phyloP scores from a whole-genome alignment of 2,329 filamentous ascomycete genomes.

The Colletotrichum orchidophilum region DNA sequence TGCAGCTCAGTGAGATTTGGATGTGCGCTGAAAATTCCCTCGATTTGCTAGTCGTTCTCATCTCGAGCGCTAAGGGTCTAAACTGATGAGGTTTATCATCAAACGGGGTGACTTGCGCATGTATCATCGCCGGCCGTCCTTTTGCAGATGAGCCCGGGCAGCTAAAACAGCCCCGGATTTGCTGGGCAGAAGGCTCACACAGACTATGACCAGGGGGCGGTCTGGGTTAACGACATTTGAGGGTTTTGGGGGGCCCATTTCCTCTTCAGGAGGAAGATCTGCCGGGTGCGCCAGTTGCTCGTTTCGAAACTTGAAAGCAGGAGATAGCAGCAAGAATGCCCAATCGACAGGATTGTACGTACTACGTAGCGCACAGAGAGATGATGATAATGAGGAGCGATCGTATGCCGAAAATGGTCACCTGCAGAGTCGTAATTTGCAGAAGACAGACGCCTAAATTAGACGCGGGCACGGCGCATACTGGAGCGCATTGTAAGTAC shows the following conservation, averaged over 20 bases:
- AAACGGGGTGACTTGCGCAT: constrained; percentile 6
- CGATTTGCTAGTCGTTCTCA: background rate
- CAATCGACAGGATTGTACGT: background rate
- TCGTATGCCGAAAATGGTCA: constrained; percentile 3
- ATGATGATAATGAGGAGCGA: background rate
- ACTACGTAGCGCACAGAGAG: background rate
- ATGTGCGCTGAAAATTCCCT: constrained; percentile 8
- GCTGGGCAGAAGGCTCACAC: background rate
- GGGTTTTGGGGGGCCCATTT: constrained; percentile 16
- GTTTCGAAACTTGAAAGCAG: background rate
- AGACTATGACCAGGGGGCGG: constrained; percentile 2
- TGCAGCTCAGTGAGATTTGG: constrained; percentile 4
- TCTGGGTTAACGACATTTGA: constrained; percentile 26
- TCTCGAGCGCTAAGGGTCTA: background rate
- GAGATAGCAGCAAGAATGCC: background rate
- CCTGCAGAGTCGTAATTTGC: constrained; percentile 26
- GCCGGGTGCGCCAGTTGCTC: background rate
- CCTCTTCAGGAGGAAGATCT: constrained; percentile 19
- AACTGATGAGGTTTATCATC: constrained; percentile 26
- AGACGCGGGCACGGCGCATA: constrained; percentile 19
- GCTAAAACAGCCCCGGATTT: constrained; percentile 25
- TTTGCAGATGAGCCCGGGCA: constrained; percentile 18
- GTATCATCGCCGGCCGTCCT: background rate
- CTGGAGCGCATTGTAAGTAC: background rate
- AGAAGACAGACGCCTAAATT: constrained; percentile 18